phyloP scores from a whole-genome alignment of 2,329 filamentous ascomycete genomes.

The Alternaria burnsii region DNA sequence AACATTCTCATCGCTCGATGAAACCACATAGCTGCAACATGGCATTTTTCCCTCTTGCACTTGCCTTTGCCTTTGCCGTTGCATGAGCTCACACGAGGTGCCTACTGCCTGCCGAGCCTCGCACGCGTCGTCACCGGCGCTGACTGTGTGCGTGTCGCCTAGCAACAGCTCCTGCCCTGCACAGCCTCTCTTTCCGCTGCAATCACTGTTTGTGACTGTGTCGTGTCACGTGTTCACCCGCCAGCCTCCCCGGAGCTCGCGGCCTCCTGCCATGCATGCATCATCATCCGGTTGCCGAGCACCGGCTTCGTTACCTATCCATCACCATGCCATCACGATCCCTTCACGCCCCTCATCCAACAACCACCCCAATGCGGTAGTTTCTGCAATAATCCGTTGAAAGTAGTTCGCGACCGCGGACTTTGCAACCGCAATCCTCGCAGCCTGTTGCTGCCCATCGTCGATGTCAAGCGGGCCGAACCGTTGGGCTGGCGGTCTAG shows the following conservation, averaged over 20 bases:
- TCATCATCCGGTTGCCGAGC: slow-evolving; percentile 1
- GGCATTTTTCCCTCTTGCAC: background rate
- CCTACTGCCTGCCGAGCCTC: background rate
- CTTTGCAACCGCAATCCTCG: slow-evolving; percentile 12
- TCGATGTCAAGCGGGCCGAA: slow-evolving; percentile 16
- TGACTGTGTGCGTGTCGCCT: background rate
- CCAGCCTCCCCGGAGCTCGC: background rate
- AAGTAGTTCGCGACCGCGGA: slow-evolving; percentile 9
- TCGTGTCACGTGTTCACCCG: background rate
- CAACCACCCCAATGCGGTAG: slow-evolving; percentile 11
- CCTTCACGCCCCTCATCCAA: background rate
- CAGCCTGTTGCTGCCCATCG: slow-evolving; percentile 13
- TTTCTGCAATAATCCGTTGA: slow-evolving; percentile 6
- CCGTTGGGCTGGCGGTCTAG: slow-evolving; percentile 16
- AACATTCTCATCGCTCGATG: background rate
- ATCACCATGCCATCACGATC: background rate
- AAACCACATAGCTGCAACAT: background rate
- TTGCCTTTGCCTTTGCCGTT: background rate
- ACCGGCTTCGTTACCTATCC: background rate
- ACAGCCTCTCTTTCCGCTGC: background rate
- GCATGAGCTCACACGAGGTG: background rate
- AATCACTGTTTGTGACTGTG: background rate
- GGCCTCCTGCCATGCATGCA: background rate
- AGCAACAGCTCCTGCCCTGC: background rate
- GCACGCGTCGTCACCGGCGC: background rate